Base-by-base conservation (phyloP, 257 asterid species). In the Penstemon barbatus region DNA sequence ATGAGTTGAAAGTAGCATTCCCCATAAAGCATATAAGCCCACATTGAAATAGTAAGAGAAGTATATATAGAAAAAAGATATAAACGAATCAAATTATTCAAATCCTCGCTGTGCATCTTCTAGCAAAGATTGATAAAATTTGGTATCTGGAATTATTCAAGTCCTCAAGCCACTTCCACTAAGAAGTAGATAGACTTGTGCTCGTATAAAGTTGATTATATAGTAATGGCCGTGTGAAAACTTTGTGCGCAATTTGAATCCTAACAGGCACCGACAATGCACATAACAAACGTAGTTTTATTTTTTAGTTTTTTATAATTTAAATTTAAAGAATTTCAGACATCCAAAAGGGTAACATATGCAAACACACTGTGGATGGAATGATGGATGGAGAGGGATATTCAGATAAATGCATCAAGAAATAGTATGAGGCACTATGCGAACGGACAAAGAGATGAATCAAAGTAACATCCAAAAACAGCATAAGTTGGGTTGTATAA, bases 41-140 rank as follows among this genome's bases (percentile, higher is more conserved):
- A 69, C 40, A n/a, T 48, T 1, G 58, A 46, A 43, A 70, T 64
- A 42, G 42, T 59, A 68, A 70, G 38, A 38, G 39, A 51, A 53
- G 51, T 6, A 58, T n/a, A 25, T 6, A 64, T 25, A 1, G 0
- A 52, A 10, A 52, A 52, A 8, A 7, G 41, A 56, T 13, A 6
- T 4, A 6, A 56, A 19, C 12, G 15, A 19, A 56, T 56, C 39
- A 19, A 3, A 56, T 4, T 7, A 8, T 7, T 40, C 1, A 57
- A 60, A 41, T 2, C n/a, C 6, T 5, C 65, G n/a, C 40, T 51
- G 12, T n/a, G 9, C 3, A 41, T 39, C 51, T 60, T 41, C 50
- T 41, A 8, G 39, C 37, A 55, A 57, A 15, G 4, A 38, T 19
- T 37, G 6, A 37, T 44, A 42, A 8, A 4, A 45, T 48, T 8